Conservation (phyloP, 371 early-diverging fungal species). For the Haplosporangium sp. region DNA sequence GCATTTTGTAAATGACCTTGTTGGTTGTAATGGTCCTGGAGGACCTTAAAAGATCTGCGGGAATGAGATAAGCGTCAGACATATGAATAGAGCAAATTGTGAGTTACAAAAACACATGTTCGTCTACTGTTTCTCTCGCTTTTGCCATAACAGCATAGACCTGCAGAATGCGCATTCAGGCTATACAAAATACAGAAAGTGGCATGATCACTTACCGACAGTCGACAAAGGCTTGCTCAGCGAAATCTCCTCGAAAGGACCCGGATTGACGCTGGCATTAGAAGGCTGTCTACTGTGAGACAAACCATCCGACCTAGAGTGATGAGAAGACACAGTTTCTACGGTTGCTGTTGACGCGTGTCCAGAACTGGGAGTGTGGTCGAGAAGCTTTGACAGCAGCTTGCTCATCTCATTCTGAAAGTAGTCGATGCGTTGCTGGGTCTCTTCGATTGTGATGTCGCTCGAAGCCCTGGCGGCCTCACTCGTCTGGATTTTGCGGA, state of each 20-base stretch:
- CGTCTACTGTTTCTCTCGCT: background rate
- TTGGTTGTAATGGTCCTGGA: conserved; percentile 82
- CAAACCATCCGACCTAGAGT: background rate
- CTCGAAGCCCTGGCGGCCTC: conserved; percentile 65
- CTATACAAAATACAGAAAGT: background rate
- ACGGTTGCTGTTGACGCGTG: conserved; percentile 14
- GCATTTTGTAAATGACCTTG: conserved; percentile 86
- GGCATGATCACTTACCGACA: conserved; percentile 30
- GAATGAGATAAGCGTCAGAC: background rate
- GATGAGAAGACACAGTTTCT: background rate
- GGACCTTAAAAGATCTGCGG: conserved; percentile 70
- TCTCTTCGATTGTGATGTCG: conserved; percentile 79
- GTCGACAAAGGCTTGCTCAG: conserved; percentile 37
- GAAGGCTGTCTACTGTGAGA: conserved; percentile 28
- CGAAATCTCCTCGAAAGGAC: conserved; percentile 4
- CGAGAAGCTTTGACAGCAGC: conserved; percentile 47
- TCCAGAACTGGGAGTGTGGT: conserved; percentile 2
- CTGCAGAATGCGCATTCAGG: no score
- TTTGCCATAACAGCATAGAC: no score
- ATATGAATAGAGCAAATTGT: background rate
- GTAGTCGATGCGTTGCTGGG: conserved; percentile 82
- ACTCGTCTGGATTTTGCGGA: conserved; percentile 50
- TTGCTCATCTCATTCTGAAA: conserved; percentile 76
- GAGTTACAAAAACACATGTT: conserved; percentile 3
- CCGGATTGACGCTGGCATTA: conserved; percentile 15